These are phyloP conservation scores for Neurospora intermedia DNA, from an alignment of 495 filamentous ascomycete species.

Conservation along the genomic window DNA sequence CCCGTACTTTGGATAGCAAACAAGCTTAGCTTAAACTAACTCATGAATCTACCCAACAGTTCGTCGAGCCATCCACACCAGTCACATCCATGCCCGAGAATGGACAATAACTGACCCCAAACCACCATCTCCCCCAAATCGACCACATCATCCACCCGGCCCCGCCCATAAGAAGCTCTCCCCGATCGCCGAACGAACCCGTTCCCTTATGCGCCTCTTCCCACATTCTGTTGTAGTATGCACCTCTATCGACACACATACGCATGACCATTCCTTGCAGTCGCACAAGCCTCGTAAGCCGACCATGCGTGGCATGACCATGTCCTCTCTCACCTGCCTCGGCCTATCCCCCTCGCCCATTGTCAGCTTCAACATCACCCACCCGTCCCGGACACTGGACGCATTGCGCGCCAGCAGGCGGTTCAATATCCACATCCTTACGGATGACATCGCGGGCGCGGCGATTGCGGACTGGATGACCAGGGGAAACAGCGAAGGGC, in stretches of 20 bases:
- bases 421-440: slow-evolving; percentile 42
- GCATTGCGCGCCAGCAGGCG: slow-evolving; percentile 38
- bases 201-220: slow-evolving; percentile 56
- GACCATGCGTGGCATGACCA: slow-evolving; percentile 54
- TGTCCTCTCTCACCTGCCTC: slow-evolving; percentile 76
- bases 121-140: slow-evolving; percentile 1
- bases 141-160: slow-evolving; percentile 1
- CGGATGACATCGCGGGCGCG: slow-evolving; percentile 29
- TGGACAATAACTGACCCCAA: neutral
- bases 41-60: neutral
- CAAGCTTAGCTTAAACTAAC: neutral
- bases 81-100: neutral
- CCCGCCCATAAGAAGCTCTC: neutral
- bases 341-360: slow-evolving; percentile 54
- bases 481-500: slow-evolving; percentile 20
- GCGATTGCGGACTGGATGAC: slow-evolving; percentile 34
- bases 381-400: slow-evolving; percentile 59
- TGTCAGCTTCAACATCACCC: slow-evolving; percentile 69
- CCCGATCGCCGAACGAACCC: slow-evolving; percentile 34
- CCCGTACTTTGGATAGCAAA: neutral
- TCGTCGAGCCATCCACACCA: slow-evolving; percentile 8
- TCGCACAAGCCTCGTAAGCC: slow-evolving; percentile 8
- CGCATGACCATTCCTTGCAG: slow-evolving; percentile 14
- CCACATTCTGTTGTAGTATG: slow-evolving; percentile 67
- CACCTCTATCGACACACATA: slow-evolving; percentile 32